Evolutionary conservation across 2,329 filamentous ascomycete genomes (phyloP).

Genomic region (Ophiocordyceps unilateralis): DNA sequence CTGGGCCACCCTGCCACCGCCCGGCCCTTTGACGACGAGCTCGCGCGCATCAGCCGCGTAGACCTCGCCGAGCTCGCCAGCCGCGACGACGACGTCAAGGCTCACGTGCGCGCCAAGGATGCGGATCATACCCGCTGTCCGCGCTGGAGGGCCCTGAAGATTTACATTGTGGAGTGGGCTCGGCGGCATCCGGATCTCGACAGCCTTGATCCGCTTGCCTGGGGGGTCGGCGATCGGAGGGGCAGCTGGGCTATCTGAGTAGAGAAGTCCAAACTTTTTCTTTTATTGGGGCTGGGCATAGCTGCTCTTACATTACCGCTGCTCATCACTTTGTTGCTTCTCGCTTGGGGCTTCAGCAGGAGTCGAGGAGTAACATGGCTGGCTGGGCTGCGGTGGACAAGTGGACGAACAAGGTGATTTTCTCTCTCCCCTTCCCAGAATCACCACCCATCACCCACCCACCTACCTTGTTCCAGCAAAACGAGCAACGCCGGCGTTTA

Average conservation of each 20-base stretch:
- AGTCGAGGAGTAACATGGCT: too few relatives aligned
- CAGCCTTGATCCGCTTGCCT: slow-evolving; percentile 38
- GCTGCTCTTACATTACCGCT: too few relatives aligned
- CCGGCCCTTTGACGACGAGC: slow-evolving; percentile 65
- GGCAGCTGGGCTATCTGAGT: slow-evolving; percentile 56
- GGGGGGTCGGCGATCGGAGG: slow-evolving; percentile 49
- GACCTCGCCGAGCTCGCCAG: slow-evolving; percentile 48
- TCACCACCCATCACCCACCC: too few relatives aligned
- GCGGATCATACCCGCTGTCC: slow-evolving; percentile 34
- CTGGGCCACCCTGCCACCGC: slow-evolving; percentile 82
- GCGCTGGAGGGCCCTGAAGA: slow-evolving; percentile 67
- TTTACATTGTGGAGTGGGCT: slow-evolving; percentile 82
- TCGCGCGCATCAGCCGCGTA: slow-evolving; percentile 64
- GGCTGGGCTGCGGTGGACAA: too few relatives aligned
- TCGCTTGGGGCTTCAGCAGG: too few relatives aligned
- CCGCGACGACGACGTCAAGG: slow-evolving; percentile 45
- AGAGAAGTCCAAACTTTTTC: not conserved
- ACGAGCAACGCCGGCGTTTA: too few relatives aligned
- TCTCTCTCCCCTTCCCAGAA: too few relatives aligned
- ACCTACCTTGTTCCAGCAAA: too few relatives aligned
- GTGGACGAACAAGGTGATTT: too few relatives aligned
- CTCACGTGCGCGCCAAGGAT: slow-evolving; percentile 44
- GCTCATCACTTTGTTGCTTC: too few relatives aligned
- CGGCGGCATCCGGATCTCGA: slow-evolving; percentile 65
- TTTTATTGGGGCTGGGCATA: not conserved